Evolutionary conservation across 768 basidiomycete genomes (phyloP).

Genomic region (Obba rivulosa): DNA sequence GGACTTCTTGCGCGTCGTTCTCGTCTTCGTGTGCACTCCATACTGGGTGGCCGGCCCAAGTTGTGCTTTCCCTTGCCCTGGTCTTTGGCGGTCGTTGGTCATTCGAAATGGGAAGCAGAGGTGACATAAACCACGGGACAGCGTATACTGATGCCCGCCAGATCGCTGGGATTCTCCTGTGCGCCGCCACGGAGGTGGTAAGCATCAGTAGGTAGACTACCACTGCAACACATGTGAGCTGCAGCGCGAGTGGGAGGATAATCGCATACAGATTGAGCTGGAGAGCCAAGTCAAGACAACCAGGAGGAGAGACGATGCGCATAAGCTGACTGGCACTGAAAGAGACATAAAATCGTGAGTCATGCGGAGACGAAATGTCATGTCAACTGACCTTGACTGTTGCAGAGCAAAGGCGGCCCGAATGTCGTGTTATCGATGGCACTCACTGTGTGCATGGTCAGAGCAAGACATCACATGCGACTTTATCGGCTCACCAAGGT

Average conservation of each 20-base stretch:
- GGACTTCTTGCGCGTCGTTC: neutral
- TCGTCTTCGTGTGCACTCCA: too few species aligned
- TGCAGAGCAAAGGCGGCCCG: slow-evolving; percentile 35
- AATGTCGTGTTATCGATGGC: slow-evolving; percentile 43
- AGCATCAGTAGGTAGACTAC: neutral
- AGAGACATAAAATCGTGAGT: neutral
- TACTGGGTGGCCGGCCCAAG: too few species aligned
- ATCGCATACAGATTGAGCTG: slow-evolving; percentile 21
- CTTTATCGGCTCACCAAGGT: slow-evolving; percentile 36
- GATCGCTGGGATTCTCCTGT: too few species aligned
- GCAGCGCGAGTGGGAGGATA: neutral
- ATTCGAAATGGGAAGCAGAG: neutral
- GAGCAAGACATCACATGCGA: neutral
- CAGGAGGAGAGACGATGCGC: slow-evolving; percentile 25
- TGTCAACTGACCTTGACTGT: slow-evolving; percentile 27
- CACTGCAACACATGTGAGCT: neutral
- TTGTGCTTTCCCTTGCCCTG: too few species aligned
- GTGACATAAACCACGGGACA: too few species aligned
- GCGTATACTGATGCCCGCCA: too few species aligned
- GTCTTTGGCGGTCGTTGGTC: neutral
- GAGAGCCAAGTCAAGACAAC: slow-evolving; percentile 26
- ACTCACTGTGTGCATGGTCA: slow-evolving; percentile 31
- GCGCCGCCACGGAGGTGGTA: too few species aligned
- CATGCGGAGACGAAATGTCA: slow-evolving; percentile 1
- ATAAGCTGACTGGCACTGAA: slow-evolving; percentile 12